These are phyloP conservation scores for Oldenlandia corymbosa DNA, from an alignment of 257 asterid species.

Conservation along the genomic window DNA sequence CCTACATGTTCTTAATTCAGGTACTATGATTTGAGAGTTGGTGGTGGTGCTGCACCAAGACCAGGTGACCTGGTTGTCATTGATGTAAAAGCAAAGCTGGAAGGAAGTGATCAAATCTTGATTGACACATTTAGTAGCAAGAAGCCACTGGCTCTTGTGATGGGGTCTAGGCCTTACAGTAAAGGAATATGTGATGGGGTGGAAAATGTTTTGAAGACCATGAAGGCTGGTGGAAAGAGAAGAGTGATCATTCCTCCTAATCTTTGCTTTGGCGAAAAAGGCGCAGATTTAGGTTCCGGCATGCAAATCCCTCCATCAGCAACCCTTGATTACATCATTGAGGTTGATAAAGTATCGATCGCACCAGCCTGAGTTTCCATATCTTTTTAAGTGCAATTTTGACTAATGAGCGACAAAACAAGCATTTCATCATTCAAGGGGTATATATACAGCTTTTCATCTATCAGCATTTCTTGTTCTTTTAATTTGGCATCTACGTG, in stretches of 20 bases:
- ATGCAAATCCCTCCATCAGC: conserved; percentile 66
- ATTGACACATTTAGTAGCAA: conserved; percentile 54
- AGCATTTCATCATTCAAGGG: background rate
- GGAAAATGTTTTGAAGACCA: conserved; percentile 45
- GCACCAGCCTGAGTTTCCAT: conserved; percentile 60
- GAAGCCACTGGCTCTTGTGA: conserved; percentile 64
- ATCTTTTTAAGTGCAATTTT: background rate
- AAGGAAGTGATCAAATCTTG: conserved; percentile 55
- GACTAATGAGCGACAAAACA: background rate
- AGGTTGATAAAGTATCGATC: conserved; percentile 72
- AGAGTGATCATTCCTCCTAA: conserved; percentile 61
- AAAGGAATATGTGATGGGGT: conserved; percentile 85
- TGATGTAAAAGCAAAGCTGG: conserved; percentile 58
- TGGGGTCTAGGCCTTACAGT: conserved; percentile 81
- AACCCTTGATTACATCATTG: conserved; percentile 64
- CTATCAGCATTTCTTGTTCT: background rate
- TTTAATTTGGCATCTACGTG: background rate
- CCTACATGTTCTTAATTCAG: conserved; percentile 18
- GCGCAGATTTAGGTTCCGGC: conserved; percentile 78
- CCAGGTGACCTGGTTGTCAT: conserved; percentile 75
- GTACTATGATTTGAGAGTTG: conserved; percentile 63
- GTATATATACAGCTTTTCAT: background rate
- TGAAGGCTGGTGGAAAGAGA: conserved; percentile 81
- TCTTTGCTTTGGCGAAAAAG: conserved; percentile 73
- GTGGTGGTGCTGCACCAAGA: conserved; percentile 64